Base-by-base conservation (phyloP, 2,329 filamentous ascomycete species). In the Colletotrichum shisoi region DNA sequence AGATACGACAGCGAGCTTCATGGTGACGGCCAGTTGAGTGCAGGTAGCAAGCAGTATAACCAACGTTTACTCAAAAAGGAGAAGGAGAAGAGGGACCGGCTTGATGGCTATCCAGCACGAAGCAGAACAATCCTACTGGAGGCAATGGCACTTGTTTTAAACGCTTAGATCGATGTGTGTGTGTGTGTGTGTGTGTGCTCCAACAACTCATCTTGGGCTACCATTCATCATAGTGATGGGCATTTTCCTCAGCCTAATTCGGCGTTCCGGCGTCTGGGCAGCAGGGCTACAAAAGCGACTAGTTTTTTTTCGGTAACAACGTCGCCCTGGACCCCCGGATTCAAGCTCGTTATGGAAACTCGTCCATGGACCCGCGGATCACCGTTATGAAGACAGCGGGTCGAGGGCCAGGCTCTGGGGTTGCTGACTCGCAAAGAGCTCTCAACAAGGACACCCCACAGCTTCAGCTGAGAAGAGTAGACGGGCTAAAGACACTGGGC, bases 331-430 rank as follows among this genome's bases (percentile, higher is more conserved):
- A 17, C 42, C 42, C 49, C 21, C 31, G n/a, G n/a, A 19, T 56
- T 37, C 44, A 24, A 34, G n/a, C 12, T 57, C 5, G 21, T 45
- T 51, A 37, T n/a, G 52, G 44, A 31, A 63, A 19, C 21, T 37
- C 27, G 44, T 15, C 51, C 31, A 51, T 51, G 21, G 34, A 7
- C 24, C 9, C 21, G 52, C n/a, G n/a, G 61, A 63, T 63, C 61
- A 6, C 44, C 45, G 51, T 63, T 44, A 34, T 34, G 27, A 8
- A 42, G 19, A 39, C 12, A 15, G 31, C 11, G 52, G 37, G 34
- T 34, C 52, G 17, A 15, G 34, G 48, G 13, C 31, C 44, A 40
- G 3, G 9, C 27, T 44, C 31, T 34, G 31, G 31, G 31, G 7
- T 34, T 34, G 31, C 31, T 34, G 31, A 34, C 31, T 34, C 31